Conservation (phyloP, 164 flowering plant species). For the Houttuynia cordata region DNA sequence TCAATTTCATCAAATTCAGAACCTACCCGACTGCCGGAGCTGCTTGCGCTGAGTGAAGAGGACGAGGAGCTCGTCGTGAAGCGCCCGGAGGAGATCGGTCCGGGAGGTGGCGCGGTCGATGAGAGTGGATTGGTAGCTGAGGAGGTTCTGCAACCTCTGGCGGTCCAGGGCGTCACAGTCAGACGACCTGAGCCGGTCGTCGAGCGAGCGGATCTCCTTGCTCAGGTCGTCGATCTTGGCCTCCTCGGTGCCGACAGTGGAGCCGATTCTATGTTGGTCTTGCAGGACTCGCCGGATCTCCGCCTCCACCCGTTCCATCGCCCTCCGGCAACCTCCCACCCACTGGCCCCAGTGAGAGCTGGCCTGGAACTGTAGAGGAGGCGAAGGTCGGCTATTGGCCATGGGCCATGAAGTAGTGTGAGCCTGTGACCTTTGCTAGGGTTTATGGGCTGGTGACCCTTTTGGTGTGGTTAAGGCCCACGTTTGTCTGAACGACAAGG, state of each 20-base stretch:
- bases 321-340: no score
- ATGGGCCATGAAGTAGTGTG: no score
- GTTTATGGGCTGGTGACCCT: no score
- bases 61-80: constrained; percentile 17
- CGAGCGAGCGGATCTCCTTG: constrained; percentile 13
- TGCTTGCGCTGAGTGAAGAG: constrained; percentile 15
- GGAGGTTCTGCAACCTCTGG: constrained; percentile 18
- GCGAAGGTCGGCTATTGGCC: no score
- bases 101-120: constrained; percentile 16
- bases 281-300: constrained; percentile 14
- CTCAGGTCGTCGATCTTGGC: constrained; percentile 15
- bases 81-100: constrained; percentile 16
- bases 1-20: no score
- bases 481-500: no score
- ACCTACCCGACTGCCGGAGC: constrained; percentile 14
- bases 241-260: constrained; percentile 14
- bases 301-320: constrained; percentile 15
- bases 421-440: no score
- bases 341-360: no score
- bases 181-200: constrained; percentile 9
- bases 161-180: constrained; percentile 10
- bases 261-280: constrained; percentile 18
- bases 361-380: no score
- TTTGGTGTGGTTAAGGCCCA: no score
- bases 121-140: constrained; percentile 19